Percentiles rank a stretch among this genome's conserved stretches.
These are phyloP conservation scores for Rachicladosporium sp. DNA, from an alignment of 2,329 filamentous ascomycete genomes.

Conservation along the genomic window DNA sequence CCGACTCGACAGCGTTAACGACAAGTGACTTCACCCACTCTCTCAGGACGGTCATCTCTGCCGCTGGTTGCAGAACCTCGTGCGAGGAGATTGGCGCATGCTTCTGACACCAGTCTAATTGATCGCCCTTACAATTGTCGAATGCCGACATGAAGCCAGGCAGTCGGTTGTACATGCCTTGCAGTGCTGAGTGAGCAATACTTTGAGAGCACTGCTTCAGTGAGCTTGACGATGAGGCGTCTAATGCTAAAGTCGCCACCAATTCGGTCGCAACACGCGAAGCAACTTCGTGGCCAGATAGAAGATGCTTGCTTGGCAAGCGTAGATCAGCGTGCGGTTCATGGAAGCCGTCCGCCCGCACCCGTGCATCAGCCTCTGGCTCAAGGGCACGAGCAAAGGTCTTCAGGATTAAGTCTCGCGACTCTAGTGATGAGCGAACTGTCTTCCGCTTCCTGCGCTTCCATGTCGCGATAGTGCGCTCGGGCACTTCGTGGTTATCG, in stretches of 20 bases:
- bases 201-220: slow-evolving; percentile 4
- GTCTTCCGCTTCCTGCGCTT: slow-evolving; percentile 26
- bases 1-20: slow-evolving; percentile 57
- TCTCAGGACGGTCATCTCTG: slow-evolving; percentile 57
- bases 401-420: slow-evolving; percentile 13
- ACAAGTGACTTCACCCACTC: slow-evolving; percentile 71
- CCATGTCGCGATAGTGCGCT: background rate
- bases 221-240: too few species aligned
- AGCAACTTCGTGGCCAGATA: slow-evolving; percentile 29
- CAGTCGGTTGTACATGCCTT: slow-evolving; percentile 48
- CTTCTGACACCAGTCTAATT: slow-evolving; percentile 64
- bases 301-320: slow-evolving; percentile 19
- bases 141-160: slow-evolving; percentile 59
- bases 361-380: slow-evolving; percentile 10
- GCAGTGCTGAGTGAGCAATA: slow-evolving; percentile 45
- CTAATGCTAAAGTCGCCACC: too few species aligned
- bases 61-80: slow-evolving; percentile 64
- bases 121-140: slow-evolving; percentile 66
- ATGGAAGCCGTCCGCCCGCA: slow-evolving; percentile 20
- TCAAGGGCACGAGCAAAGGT: slow-evolving; percentile 10
- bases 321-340: slow-evolving; percentile 19
- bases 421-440: slow-evolving; percentile 13
- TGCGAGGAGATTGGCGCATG: slow-evolving; percentile 60
- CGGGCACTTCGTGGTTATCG: background rate
- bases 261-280: slow-evolving; percentile 19